Conservation (phyloP, 2,329 filamentous ascomycete species). For the Fusarium cicatricum region DNA sequence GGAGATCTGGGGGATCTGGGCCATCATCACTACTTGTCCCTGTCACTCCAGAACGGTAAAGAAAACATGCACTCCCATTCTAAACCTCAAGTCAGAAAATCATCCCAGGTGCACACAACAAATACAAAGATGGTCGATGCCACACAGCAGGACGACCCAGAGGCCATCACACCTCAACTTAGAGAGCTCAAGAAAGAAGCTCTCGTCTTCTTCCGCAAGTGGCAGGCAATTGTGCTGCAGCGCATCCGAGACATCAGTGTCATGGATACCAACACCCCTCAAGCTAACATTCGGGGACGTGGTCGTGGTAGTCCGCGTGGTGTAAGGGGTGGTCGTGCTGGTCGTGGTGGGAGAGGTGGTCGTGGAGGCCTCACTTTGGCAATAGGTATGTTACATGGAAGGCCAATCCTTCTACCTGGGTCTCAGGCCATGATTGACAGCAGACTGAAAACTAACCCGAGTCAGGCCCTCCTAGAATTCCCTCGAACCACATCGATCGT, state of each 20-base stretch:
- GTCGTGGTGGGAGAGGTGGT: slow-evolving; percentile 45
- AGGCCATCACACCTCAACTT: slow-evolving; percentile 55
- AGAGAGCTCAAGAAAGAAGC: slow-evolving; percentile 74
- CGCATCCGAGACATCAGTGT: slow-evolving; percentile 75
- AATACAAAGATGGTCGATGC: slow-evolving; percentile 42
- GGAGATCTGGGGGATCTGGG: slow-evolving; percentile 43
- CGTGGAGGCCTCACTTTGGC: slow-evolving; percentile 43
- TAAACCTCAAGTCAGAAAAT: slow-evolving; percentile 2
- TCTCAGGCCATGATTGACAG: background rate
- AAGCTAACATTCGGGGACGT: slow-evolving; percentile 45
- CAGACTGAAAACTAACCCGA: slow-evolving; percentile 7
- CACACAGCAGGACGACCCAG: slow-evolving; percentile 45
- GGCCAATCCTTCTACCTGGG: background rate
- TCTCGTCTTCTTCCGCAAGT: slow-evolving; percentile 78
- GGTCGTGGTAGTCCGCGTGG: slow-evolving; percentile 46
- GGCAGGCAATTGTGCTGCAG: slow-evolving; percentile 75
- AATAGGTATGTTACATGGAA: slow-evolving; percentile 46
- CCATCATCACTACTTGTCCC: slow-evolving; percentile 48
- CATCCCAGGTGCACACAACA: slow-evolving; percentile 22
- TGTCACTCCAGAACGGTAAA: slow-evolving; percentile 45
- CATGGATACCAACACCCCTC: slow-evolving; percentile 48
- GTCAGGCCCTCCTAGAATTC: slow-evolving; percentile 51
- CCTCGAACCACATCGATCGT: slow-evolving; percentile 55
- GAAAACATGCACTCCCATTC: slow-evolving; percentile 26
- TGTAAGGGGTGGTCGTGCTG: slow-evolving; percentile 42